Base-by-base conservation (phyloP, 768 basidiomycete species). In the Auriscalpium vulgare region DNA sequence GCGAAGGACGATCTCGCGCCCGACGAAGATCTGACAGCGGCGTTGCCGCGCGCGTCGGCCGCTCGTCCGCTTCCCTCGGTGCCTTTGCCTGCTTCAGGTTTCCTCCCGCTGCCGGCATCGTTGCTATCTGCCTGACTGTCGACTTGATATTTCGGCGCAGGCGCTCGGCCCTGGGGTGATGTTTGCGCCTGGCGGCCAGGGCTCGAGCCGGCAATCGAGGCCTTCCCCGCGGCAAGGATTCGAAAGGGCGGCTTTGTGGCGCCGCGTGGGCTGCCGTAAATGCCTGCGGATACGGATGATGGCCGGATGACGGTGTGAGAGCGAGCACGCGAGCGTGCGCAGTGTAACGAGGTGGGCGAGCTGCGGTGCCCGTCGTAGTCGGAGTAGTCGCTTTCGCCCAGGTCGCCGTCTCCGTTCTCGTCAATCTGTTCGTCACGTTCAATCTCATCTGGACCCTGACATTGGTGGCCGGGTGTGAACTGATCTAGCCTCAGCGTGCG, bases 1-100 rank as follows among this genome's bases (percentile, higher is more conserved):
- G 75, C 65, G 66, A 83, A 79, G 4, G 72, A 71, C 17, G 75
- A 71, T 17, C 67, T 58, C 46, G 46, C 69, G 45, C 62, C 60
- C 10, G 51, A 52, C 21, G 55, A 60, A 59, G 56, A 56, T 60
- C 48, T 21, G 17, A 59, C 58, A 62, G 58, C 66, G 56, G 56
- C 63, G 52, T 23, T 59, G 63, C 63, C 37, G 62, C 59, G 60
- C 62, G 63, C 61, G 65, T 55, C 58, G 60, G 34, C 48, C 14
- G 48, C n/a, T 34, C 29, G 13, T 14, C 8, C 29, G 21, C 9
- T 34, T 36, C 11, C 48, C 13, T 35, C 6, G 29, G 48, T 10
- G 13, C 16, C 48, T 49, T 23, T 14, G n/a, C 50, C n/a, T 4
- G n/a, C 40, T 2, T 17, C 40, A 17, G 14, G 40, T 8, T 8